phyloP scores from a whole-genome alignment of 2,329 filamentous ascomycete genomes.

The Emmonsia crescens region DNA sequence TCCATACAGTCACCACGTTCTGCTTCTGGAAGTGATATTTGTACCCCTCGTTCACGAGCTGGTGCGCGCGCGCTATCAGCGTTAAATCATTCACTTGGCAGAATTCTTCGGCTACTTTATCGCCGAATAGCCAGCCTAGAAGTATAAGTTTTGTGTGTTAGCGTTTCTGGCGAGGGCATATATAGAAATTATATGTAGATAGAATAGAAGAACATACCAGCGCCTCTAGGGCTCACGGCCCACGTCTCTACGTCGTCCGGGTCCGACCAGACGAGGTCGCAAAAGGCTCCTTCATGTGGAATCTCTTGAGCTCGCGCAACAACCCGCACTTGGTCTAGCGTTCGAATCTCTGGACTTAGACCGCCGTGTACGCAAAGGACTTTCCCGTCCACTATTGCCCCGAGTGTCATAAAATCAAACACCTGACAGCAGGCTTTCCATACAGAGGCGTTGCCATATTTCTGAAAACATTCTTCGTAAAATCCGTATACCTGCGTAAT shows the following conservation, averaged over 20 bases:
- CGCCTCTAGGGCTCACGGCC: constrained; percentile 58
- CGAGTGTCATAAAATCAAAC: constrained; percentile 65
- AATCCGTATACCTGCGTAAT: constrained; percentile 72
- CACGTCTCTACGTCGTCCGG: constrained; percentile 61
- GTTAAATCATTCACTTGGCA: constrained; percentile 98
- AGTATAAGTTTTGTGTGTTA: not conserved
- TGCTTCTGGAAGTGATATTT: constrained; percentile 93
- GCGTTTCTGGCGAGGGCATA: not conserved
- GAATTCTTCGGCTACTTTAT: constrained; percentile 59
- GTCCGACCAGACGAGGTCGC: constrained; percentile 66
- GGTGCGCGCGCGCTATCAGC: constrained; percentile 88
- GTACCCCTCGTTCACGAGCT: constrained; percentile 98
- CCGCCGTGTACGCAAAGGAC: constrained; percentile 65
- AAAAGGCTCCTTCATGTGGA: constrained; percentile 66
- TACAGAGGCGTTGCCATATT: constrained; percentile 66
- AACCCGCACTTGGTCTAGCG: constrained; percentile 63
- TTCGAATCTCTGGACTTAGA: constrained; percentile 61
- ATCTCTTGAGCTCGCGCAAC: constrained; percentile 66
- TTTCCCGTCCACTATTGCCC: constrained; percentile 62
- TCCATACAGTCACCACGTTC: constrained; percentile 92
- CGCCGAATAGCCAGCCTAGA: constrained; percentile 14
- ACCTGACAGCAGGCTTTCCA: constrained; percentile 73
- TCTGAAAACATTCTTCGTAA: constrained; percentile 66
- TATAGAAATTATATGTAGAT: not conserved
- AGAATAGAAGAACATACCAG: constrained; percentile 38